These are phyloP conservation scores for Colletotrichum siamense DNA, from an alignment of 2,329 filamentous ascomycete species.

Conservation along the genomic window DNA sequence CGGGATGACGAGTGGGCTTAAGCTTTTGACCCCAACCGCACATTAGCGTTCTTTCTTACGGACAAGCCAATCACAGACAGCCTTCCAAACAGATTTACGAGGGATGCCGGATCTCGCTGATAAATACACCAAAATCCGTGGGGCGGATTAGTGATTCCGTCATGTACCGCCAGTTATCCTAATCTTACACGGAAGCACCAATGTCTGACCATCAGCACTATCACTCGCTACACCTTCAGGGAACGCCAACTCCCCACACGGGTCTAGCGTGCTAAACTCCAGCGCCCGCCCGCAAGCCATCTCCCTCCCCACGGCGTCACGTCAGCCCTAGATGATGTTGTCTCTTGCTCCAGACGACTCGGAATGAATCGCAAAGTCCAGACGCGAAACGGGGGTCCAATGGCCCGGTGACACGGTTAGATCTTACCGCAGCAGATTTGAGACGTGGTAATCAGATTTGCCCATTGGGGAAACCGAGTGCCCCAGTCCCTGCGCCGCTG, in stretches of 20 bases:
- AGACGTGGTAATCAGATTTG: background rate
- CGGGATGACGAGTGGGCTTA: background rate
- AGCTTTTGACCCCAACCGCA: background rate
- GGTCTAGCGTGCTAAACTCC: background rate
- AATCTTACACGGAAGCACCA: background rate
- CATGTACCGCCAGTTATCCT: background rate
- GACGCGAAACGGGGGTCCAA: background rate
- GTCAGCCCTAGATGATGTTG: background rate
- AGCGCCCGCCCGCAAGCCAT: constrained; percentile 7
- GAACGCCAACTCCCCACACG: background rate
- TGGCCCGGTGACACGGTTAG: background rate
- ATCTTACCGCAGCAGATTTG: background rate
- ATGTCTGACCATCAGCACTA: background rate
- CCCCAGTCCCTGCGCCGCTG: background rate
- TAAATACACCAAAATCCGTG: constrained; percentile 5
- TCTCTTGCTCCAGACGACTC: background rate
- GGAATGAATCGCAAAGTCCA: background rate
- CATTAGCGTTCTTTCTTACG: background rate
- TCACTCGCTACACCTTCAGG: background rate
- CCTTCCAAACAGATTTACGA: background rate
- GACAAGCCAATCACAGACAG: background rate
- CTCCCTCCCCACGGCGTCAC: background rate
- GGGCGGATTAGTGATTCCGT: background rate
- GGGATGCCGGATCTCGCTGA: constrained; percentile 4
- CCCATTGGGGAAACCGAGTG: background rate